Conservation (phyloP, 129 eudicot genomes). For the Arctium minus region DNA sequence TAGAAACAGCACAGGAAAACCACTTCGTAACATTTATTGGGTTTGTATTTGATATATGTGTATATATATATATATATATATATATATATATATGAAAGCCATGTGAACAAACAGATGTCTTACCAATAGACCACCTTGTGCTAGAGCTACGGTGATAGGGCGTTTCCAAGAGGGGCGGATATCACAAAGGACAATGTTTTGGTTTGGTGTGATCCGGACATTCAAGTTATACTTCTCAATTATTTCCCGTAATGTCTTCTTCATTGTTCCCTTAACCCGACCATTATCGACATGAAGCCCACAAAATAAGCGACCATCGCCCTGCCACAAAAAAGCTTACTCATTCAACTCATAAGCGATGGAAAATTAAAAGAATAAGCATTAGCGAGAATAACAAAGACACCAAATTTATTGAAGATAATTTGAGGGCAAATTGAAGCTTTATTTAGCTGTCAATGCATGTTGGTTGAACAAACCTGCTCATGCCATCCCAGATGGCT, state of each 20-base stretch:
- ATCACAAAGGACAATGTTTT: constrained; percentile 85
- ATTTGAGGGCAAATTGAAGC: background rate
- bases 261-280: constrained; percentile 78
- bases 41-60: background rate
- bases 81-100: background rate
- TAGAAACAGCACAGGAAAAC: too few relatives aligned
- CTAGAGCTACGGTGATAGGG: constrained; percentile 81
- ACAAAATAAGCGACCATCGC: constrained; percentile 88
- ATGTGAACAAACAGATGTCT: constrained; percentile 13
- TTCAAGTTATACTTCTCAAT: constrained; percentile 88
- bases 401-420: background rate
- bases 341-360: background rate
- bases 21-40: too few relatives aligned
- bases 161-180: constrained; percentile 79
- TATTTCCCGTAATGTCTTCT: constrained; percentile 70
- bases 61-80: too few relatives aligned
- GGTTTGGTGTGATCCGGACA: constrained; percentile 92
- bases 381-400: background rate
- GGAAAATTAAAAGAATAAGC: background rate
- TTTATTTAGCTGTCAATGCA: background rate
- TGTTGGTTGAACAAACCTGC: constrained; percentile 52
- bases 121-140: constrained; percentile 93
- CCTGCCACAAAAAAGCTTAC: constrained; percentile 40
- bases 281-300: constrained; percentile 98
- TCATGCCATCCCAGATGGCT: constrained; percentile 97